Percentiles rank a stretch among this genome's conserved stretches.
phyloP scores from a whole-genome alignment of 345 rosid species.

The Populus simonii region DNA sequence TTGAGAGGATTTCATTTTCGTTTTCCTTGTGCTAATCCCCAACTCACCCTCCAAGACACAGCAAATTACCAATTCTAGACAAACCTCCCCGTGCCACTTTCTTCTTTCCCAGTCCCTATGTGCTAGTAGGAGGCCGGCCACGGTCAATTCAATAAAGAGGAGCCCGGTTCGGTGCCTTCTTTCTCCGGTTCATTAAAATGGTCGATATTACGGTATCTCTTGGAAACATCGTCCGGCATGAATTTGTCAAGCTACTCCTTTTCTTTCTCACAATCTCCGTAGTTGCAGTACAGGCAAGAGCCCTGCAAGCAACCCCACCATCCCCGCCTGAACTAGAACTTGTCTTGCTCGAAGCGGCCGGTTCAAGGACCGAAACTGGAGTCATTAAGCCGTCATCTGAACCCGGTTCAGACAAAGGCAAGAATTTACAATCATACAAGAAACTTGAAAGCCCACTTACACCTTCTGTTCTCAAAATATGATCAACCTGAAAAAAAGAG shows the following conservation, averaged over 20 bases:
- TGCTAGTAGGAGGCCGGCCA: not conserved
- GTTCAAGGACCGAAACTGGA: constrained; percentile 64
- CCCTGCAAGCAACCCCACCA: constrained; percentile 51
- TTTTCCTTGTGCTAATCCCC: not conserved
- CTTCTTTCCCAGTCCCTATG: not conserved
- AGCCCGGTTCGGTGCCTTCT: constrained; percentile 78
- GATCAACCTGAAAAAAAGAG: constrained; percentile 44
- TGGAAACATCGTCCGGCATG: constrained; percentile 44
- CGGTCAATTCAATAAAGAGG: constrained; percentile 58
- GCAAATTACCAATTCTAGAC: not conserved
- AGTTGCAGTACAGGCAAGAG: constrained; percentile 60
- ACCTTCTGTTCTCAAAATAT: constrained; percentile 49
- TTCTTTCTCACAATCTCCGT: constrained; percentile 74
- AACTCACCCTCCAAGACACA: constrained; percentile 16
- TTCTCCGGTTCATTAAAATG: constrained; percentile 57
- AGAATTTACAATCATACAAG: constrained; percentile 58
- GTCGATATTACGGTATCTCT: constrained; percentile 44
- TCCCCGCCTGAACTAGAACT: constrained; percentile 55
- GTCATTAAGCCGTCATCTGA: constrained; percentile 49
- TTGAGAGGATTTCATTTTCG: constrained; percentile 11
- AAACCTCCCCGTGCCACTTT: not conserved
- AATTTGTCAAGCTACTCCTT: constrained; percentile 58
- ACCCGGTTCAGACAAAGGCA: constrained; percentile 56
- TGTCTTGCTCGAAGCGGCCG: constrained; percentile 48
- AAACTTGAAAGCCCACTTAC: constrained; percentile 46